Base-by-base conservation (phyloP, 129 eudicot genomes). In the Flaveria linearis region DNA sequence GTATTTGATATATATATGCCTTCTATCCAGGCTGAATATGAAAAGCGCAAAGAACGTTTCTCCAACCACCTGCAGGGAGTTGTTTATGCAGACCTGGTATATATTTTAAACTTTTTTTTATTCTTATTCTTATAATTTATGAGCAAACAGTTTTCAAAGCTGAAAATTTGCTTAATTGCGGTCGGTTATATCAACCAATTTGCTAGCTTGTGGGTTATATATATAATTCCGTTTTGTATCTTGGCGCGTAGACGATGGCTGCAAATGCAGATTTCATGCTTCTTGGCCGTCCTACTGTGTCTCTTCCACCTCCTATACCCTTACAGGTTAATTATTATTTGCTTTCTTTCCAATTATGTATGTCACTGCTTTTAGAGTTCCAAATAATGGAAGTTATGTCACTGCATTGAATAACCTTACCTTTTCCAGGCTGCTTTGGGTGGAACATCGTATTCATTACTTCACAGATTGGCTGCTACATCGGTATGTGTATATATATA, bases 211-310 rank as follows among this genome's bases (percentile, higher is more conserved):
- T 22, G 26, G 45, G 36, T 42, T 36, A 17, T 0, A 0, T 20
- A 20, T 2, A 3, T 57, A 30, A 15, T 68, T 45, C 62, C n/a
- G 15, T 12, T 42, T 57, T 28, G 72, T 62, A 75, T 49, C 28
- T 20, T 56, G 3, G 33, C 33, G 33, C 16, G 28, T 68, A 88
- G 98, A 90, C 88, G 82, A 93, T 93, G 98, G 96, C 98, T 50
- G 76, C 90, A 73, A 85, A 88, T 83, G 98, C 96, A 68, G 98
- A 90, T 86, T 93, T 93, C 79, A 90, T 93, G 98, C 96, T 93
- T 65, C 96, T 90, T 25, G 88, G 78, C 77, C 98, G 88, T 78
- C 96, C 96, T n/a, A 90, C 98, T 3, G 86, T 93, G 22, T 20
- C 22, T 20, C 22, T 20, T 20, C 22, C 22, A 20, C 22, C 22